Conservation (phyloP, 306 rosid species). For the Crotalaria pallida region DNA sequence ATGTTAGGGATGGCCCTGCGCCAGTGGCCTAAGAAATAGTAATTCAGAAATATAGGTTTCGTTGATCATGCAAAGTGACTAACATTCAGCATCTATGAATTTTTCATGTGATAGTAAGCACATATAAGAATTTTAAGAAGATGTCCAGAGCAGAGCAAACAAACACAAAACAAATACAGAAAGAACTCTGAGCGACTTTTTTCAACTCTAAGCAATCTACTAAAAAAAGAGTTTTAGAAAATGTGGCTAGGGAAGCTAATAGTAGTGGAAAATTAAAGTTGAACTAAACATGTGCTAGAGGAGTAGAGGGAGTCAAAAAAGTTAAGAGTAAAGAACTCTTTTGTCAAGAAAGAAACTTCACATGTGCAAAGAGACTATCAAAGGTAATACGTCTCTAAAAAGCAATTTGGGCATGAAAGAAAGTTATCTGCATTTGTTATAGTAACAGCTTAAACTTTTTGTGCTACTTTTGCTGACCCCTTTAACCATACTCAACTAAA, state of each 20-base stretch:
- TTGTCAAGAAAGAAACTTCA: neutral
- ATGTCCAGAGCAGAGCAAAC: neutral
- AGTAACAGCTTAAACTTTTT: neutral
- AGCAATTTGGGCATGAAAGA: neutral
- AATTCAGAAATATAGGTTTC: neutral
- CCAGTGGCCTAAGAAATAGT: neutral
- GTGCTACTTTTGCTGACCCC: neutral
- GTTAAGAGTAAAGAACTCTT: neutral
- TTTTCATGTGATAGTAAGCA: neutral
- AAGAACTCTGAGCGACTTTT: neutral
- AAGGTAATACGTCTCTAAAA: neutral
- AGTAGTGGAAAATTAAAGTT: neutral
- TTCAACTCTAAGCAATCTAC: neutral
- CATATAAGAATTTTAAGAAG: neutral
- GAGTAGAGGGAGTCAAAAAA: neutral
- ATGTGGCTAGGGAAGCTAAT: neutral
- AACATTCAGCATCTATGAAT: neutral
- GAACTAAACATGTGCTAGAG: neutral
- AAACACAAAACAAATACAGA: neutral
- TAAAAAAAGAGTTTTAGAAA: neutral
- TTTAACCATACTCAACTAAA: neutral
- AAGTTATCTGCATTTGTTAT: neutral
- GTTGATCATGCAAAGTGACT: neutral
- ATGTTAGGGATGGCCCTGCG: no score
- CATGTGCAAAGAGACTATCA: neutral